phyloP scores from a whole-genome alignment of 768 basidiomycete genomes.

The Pseudohyphozyma bogoriensis region DNA sequence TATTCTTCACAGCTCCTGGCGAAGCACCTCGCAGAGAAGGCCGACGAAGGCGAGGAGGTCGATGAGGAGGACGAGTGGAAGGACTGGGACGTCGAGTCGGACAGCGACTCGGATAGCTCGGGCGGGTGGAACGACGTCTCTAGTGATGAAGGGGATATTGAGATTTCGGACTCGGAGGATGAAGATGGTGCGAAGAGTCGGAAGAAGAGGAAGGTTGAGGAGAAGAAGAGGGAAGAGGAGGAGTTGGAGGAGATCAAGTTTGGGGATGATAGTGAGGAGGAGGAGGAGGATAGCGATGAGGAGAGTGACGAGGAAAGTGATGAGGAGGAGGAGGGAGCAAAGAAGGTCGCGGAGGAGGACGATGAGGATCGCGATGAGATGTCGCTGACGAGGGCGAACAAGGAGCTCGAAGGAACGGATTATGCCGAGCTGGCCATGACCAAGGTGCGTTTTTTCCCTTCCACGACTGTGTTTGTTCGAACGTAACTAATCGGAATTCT shows the following conservation, averaged over 20 bases:
- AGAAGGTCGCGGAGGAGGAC: background rate
- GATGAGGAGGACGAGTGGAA: conserved; percentile 70
- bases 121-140: conserved; percentile 71
- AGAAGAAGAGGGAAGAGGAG: conserved; percentile 25
- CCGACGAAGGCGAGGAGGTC: conserved; percentile 42
- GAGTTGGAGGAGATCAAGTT: conserved; percentile 24
- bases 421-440: conserved; percentile 66
- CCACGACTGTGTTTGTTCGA: background rate
- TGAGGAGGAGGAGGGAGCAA: conserved; percentile 25
- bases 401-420: conserved; percentile 38
- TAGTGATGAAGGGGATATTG: conserved; percentile 51
- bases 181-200: conserved; percentile 46
- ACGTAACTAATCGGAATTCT: background rate
- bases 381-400: conserved; percentile 30
- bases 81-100: conserved; percentile 45
- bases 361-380: conserved; percentile 23
- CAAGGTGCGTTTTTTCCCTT: conserved; percentile 46
- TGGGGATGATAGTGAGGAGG: conserved; percentile 19
- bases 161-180: conserved; percentile 49
- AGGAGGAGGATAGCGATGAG: conserved; percentile 22
- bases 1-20: conserved; percentile 48
- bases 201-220: conserved; percentile 17
- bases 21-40: conserved; percentile 64
- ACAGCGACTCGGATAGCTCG: conserved; percentile 47
- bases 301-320: conserved; percentile 31